These are phyloP conservation scores for Plenodomus biglobosus DNA, from an alignment of 2,329 filamentous ascomycete species.

Conservation along the genomic window DNA sequence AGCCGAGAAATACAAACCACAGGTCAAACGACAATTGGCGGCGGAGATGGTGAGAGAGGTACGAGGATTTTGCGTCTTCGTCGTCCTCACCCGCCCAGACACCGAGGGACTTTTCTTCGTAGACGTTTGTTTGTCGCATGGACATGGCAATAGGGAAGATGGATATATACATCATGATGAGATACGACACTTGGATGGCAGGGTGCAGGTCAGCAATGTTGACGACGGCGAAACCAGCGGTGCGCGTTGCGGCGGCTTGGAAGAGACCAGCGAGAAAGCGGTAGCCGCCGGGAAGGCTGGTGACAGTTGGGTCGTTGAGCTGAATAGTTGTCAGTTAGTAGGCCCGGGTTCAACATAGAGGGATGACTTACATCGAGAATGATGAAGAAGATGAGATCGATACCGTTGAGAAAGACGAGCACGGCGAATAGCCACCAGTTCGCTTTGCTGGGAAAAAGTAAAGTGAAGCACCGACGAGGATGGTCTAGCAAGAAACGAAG, in stretches of 20 bases:
- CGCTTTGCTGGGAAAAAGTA: constrained; percentile 84
- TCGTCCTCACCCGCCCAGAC: constrained; percentile 62
- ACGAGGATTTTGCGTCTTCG: constrained; percentile 67
- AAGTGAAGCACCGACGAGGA: constrained; percentile 91
- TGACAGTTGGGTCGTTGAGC: constrained; percentile 72
- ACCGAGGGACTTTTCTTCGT: constrained; percentile 85
- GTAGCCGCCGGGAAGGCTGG: constrained; percentile 67
- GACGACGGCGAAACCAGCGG: constrained; percentile 84
- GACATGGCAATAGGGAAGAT: constrained; percentile 96
- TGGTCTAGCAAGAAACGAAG: constrained; percentile 89
- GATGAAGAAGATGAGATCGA: constrained; percentile 89
- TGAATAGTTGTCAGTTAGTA: constrained; percentile 43
- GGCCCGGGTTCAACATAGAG: background rate
- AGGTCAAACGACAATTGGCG: constrained; percentile 94
- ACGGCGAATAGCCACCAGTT: constrained; percentile 97
- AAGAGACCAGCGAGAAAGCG: constrained; percentile 86
- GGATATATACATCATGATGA: constrained; percentile 99
- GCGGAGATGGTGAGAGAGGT: constrained; percentile 87
- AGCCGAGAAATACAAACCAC: constrained; percentile 93
- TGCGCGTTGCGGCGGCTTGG: constrained; percentile 85
- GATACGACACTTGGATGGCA: constrained; percentile 87
- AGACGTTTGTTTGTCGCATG: constrained; percentile 91
- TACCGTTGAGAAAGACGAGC: constrained; percentile 74
- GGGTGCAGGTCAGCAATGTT: constrained; percentile 79
- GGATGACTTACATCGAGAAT: constrained; percentile 73